Conservation (phyloP, 2,329 filamentous ascomycete species). For the Colletotrichum graminicola region DNA sequence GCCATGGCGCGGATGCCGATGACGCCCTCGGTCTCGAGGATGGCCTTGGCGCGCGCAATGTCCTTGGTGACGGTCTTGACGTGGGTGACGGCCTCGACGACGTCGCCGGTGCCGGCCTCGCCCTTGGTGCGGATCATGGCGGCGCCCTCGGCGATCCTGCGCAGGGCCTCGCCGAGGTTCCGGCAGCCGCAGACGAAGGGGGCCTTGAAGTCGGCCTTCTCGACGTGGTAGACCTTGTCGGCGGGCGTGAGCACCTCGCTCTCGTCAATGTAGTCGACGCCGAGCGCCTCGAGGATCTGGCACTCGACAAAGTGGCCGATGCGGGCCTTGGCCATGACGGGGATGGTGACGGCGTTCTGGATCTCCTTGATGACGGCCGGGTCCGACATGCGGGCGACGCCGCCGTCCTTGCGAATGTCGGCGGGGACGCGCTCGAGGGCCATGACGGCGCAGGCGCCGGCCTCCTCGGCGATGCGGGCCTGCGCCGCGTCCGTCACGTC, state of each 20-base stretch:
- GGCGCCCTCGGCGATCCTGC: slow-evolving; percentile 91
- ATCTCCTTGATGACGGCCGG: slow-evolving; percentile 95
- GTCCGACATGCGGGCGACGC: slow-evolving; percentile 97
- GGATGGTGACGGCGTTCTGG: slow-evolving; percentile 93
- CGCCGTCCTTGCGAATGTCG: slow-evolving; percentile 92
- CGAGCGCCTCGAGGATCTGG: slow-evolving; percentile 95
- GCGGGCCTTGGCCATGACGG: slow-evolving; percentile 98
- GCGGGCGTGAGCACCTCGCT: slow-evolving; percentile 97
- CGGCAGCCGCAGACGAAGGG: slow-evolving; percentile 98
- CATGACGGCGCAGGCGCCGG: slow-evolving; percentile 97
- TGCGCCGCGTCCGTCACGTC: slow-evolving; percentile 95
- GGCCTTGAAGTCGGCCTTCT: slow-evolving; percentile 84
- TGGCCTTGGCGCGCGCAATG: slow-evolving; percentile 83
- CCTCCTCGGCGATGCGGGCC: slow-evolving; percentile 97
- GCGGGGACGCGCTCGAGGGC: slow-evolving; percentile 97
- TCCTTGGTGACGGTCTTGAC: slow-evolving; percentile 91
- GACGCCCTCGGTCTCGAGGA: slow-evolving; percentile 69
- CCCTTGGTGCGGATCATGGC: slow-evolving; percentile 99
- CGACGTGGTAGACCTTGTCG: slow-evolving; percentile 90
- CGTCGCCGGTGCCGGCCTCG: slow-evolving; percentile 96
- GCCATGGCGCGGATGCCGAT: slow-evolving; percentile 76
- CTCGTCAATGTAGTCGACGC: slow-evolving; percentile 98
- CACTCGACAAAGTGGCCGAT: slow-evolving; percentile 99
- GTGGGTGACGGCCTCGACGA: slow-evolving; percentile 96
- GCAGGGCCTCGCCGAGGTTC: slow-evolving; percentile 91